phyloP scores from a whole-genome alignment of 306 rosid genomes.

The Lathyrus oleraceus region DNA sequence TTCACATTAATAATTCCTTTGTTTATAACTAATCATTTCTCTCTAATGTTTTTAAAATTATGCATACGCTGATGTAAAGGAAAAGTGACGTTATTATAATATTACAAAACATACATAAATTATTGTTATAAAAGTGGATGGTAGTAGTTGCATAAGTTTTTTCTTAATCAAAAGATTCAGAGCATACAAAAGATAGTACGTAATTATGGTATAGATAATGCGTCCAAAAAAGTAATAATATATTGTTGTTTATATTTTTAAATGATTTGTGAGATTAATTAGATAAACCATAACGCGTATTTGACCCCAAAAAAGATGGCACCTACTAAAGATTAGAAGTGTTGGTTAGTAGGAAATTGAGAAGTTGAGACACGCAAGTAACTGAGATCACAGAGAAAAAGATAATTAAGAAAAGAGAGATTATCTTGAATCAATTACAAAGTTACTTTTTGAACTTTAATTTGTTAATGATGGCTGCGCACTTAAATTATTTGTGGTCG shows the following conservation, averaged over 20 bases:
- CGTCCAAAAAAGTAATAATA: conserved; percentile 1
- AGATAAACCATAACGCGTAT: conserved; percentile 47
- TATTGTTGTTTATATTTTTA: neutral
- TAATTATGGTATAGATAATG: conserved; percentile 28
- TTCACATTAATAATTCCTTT: neutral
- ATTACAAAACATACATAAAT: neutral
- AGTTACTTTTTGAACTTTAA: conserved; percentile 22
- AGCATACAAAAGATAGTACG: conserved; percentile 1
- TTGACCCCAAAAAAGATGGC: conserved; percentile 28
- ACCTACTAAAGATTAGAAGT: conserved; percentile 30
- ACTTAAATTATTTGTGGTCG: conserved; percentile 10
- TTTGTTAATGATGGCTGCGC: conserved; percentile 29
- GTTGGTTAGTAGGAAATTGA: conserved; percentile 31
- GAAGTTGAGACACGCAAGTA: conserved; percentile 34
- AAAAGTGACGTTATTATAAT: conserved; percentile 10
- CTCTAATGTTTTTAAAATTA: neutral
- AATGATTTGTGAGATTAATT: neutral
- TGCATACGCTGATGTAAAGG: conserved; percentile 5
- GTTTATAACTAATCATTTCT: neutral
- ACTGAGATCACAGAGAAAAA: conserved; percentile 27
- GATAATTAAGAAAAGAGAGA: neutral
- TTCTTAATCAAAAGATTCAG: conserved; percentile 3
- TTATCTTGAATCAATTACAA: conserved; percentile 18
- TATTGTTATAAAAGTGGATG: neutral
- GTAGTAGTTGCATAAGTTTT: conserved; percentile 17